phyloP scores from a whole-genome alignment of 805 yeast species.

The Wickerhamomyces bovis region DNA sequence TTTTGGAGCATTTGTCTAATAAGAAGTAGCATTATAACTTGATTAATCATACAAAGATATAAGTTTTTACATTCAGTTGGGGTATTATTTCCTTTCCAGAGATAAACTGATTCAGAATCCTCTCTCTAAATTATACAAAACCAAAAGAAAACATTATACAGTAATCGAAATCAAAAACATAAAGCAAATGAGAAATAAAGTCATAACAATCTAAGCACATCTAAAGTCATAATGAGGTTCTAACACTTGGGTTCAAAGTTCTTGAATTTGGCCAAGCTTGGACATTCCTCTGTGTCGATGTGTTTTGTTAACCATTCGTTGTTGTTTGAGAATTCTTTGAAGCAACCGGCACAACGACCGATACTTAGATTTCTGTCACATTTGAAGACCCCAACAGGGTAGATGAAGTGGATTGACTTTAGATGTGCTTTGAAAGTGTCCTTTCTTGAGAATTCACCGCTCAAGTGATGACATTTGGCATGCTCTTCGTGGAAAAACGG shows the following conservation, averaged over 20 bases:
- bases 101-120: not conserved
- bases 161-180: not conserved
- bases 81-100: not conserved
- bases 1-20: no score
- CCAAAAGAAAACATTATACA: not conserved
- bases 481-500: slow-evolving; percentile 50
- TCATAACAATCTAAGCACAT: not conserved
- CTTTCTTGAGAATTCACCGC: slow-evolving; percentile 71
- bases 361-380: slow-evolving; percentile 49
- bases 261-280: slow-evolving; percentile 14
- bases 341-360: slow-evolving; percentile 70
- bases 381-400: slow-evolving; percentile 67
- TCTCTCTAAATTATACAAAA: not conserved
- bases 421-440: slow-evolving; percentile 78
- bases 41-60: no score
- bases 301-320: slow-evolving; percentile 66
- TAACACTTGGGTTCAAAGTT: not conserved
- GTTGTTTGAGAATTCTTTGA: slow-evolving; percentile 46
- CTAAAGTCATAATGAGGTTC: not conserved
- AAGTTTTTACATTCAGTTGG: not conserved
- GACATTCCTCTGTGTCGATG: slow-evolving; percentile 54
- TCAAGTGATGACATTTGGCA: slow-evolving; percentile 49
- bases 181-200: not conserved
- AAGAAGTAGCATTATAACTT: no score
- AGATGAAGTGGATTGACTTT: slow-evolving; percentile 70